Base-by-base conservation (phyloP, 192 early-diverging fungal species). In the Allomyces arbusculus region DNA sequence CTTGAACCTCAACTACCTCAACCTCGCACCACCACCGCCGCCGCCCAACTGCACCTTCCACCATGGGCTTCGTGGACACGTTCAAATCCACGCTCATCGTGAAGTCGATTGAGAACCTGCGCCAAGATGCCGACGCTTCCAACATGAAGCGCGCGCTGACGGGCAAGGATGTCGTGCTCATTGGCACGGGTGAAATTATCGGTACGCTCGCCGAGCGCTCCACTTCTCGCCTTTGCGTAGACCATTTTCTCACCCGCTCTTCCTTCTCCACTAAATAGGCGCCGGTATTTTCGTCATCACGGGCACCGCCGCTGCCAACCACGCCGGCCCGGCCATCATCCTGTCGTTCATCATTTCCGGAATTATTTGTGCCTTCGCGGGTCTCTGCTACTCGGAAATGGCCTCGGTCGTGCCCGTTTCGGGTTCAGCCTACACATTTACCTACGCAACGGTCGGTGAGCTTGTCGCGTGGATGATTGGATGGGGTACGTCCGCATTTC, bases 381-480 rank as follows among this genome's bases (percentile, higher is more conserved):
- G 85, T 1, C 77, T 95, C 2, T 89, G 86, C 55, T 95, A 92
- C 68, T 84, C 90, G 10, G 91, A 95, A 75, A 76, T 95, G 75
- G 82, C 88, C 0, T 85, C 90, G 10, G 87, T 90, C 85, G 82
- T 93, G 23, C 90, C 91, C 1, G 80, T 90, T 19, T 83, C 90
- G 10, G 91, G 92, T 8, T 91, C 90, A 0, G 88, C 92, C 8
- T 95, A 92, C 70, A 86, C 88, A 0, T 95, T 86, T 63, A 81
- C 86, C 1, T 95, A 92, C 65, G 87, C 87, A 10, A 88, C 91
- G 0, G 72, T 92, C 66, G 92, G 92, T 16, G 92, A 95, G 76
- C 71, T 92, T 23, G 67, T 90, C 23, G 91, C 85, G 1, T 94
- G 92, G 92, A 87, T 90, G 55, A 87, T 91, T 68, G 91, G 89